Conservation (phyloP, 2,329 filamentous ascomycete genomes). For the Colletotrichum liriopes region DNA sequence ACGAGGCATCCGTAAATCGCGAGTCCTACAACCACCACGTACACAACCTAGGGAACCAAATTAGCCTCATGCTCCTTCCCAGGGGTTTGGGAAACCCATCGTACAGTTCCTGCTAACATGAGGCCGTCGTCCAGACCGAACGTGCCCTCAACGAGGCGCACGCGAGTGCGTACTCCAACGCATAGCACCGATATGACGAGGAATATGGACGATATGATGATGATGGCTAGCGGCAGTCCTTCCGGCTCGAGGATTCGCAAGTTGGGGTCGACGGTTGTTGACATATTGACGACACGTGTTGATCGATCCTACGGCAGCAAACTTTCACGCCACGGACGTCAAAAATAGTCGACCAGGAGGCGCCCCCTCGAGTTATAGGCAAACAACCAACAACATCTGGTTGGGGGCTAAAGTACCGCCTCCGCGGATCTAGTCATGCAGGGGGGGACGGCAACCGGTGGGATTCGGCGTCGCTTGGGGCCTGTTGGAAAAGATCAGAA, state of each 20-base stretch:
- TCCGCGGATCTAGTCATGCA: constrained; percentile 27
- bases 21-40: constrained; percentile 41
- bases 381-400: constrained; percentile 5
- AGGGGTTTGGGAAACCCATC: background rate
- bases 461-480: constrained; percentile 13
- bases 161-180: constrained; percentile 30
- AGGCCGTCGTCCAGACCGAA: constrained; percentile 44
- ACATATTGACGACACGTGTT: constrained; percentile 29
- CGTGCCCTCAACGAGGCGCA: constrained; percentile 31
- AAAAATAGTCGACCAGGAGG: background rate
- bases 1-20: constrained; percentile 43
- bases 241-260: constrained; percentile 33
- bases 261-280: constrained; percentile 35
- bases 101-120: constrained; percentile 42
- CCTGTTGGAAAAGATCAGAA: constrained; percentile 21
- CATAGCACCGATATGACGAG: constrained; percentile 36
- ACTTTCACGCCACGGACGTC: background rate
- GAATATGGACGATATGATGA: constrained; percentile 36
- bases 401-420: constrained; percentile 2
- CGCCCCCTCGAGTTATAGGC: constrained; percentile 19
- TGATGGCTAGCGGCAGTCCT: constrained; percentile 36
- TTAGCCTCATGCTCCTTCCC: background rate
- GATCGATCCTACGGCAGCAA: constrained; percentile 3
- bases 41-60: constrained; percentile 30
- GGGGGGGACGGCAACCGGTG: constrained; percentile 12